These are phyloP conservation scores for Polyplosphaeria fusca DNA, from an alignment of 495 filamentous ascomycete species.

Conservation along the genomic window DNA sequence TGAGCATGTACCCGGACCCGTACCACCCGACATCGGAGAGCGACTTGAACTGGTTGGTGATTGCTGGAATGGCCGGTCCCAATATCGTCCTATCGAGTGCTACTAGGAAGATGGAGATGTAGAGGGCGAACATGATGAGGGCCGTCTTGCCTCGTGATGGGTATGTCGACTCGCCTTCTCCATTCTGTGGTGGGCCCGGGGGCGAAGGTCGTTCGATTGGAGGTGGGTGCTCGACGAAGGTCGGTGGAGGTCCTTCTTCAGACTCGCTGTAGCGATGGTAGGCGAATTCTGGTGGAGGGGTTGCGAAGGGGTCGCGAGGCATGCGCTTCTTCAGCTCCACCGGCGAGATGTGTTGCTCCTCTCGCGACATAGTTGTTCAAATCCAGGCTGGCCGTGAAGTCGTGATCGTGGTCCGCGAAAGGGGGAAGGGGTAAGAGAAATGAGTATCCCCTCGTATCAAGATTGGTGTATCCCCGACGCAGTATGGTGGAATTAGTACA, in stretches of 20 bases:
- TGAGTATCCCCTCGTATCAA: neutral
- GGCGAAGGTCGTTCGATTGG: neutral
- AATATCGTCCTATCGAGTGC: constrained; percentile 34
- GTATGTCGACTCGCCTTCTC: neutral
- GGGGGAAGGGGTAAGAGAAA: neutral
- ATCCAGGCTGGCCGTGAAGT: neutral
- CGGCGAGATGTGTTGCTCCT: neutral
- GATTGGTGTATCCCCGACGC: neutral
- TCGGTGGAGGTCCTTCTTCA: too few relatives aligned
- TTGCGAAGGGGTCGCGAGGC: neutral
- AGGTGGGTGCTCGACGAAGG: neutral
- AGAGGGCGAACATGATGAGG: constrained; percentile 41
- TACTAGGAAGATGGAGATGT: constrained; percentile 35
- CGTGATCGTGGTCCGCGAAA: neutral
- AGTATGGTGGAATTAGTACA: neutral
- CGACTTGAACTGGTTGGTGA: constrained; percentile 35
- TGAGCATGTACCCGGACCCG: constrained; percentile 31
- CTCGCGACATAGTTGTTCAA: neutral
- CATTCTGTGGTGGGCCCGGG: neutral
- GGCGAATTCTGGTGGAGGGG: neutral
- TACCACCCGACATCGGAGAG: constrained; percentile 35
- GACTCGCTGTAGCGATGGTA: too few relatives aligned
- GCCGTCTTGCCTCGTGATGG: constrained; percentile 9
- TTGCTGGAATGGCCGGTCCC: constrained; percentile 33
- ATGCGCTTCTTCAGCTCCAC: neutral